These are phyloP conservation scores for Berberis thunbergii DNA, from an alignment of 164 flowering plant species.

Conservation along the genomic window DNA sequence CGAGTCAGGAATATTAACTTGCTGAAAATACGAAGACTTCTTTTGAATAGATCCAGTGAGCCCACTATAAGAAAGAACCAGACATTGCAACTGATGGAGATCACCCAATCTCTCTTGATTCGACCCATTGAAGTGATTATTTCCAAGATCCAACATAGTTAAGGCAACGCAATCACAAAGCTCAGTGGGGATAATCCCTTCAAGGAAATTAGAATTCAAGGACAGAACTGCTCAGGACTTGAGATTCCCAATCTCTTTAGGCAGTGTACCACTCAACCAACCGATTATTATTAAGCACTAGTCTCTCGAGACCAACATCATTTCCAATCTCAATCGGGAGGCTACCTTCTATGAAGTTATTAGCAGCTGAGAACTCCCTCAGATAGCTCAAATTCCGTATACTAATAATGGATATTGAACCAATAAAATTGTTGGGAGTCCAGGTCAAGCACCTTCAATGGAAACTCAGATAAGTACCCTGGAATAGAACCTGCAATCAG, in stretches of 20 bases:
- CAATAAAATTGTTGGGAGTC: constrained; percentile 61
- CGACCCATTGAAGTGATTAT: constrained; percentile 27
- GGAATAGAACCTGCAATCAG: constrained; percentile 54
- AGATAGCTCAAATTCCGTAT: constrained; percentile 37
- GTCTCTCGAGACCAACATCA: constrained; percentile 34
- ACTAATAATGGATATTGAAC: constrained; percentile 35
- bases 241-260: constrained; percentile 54
- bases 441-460: constrained; percentile 51
- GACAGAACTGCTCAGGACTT: constrained; percentile 43
- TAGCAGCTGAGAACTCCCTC: constrained; percentile 62
- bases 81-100: constrained; percentile 49
- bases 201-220: constrained; percentile 46
- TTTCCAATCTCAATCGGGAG: constrained; percentile 47
- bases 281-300: constrained; percentile 45
- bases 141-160: constrained; percentile 62
- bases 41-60: constrained; percentile 57
- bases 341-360: constrained; percentile 44
- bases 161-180: constrained; percentile 40
- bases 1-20: constrained; percentile 48
- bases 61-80: constrained; percentile 63
- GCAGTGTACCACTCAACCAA: constrained; percentile 38
- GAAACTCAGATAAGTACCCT: constrained; percentile 51
- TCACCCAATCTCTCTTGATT: constrained; percentile 19
- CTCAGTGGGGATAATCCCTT: constrained; percentile 49
- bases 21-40: constrained; percentile 36